phyloP scores from a whole-genome alignment of 2,329 filamentous ascomycete genomes.

The Pseudopithomyces chartarum region DNA sequence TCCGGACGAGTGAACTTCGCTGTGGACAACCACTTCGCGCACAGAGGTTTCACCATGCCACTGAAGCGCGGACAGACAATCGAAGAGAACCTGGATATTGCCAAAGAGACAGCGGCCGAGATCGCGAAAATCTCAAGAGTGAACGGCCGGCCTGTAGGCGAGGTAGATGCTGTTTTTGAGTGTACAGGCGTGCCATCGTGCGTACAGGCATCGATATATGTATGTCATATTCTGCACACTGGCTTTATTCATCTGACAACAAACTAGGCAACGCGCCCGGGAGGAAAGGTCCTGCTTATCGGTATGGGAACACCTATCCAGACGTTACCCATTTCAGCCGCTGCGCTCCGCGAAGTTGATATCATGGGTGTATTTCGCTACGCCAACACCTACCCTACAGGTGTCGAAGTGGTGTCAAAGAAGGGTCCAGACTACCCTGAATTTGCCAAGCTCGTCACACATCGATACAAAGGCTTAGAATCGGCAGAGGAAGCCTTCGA shows the following conservation, averaged over 20 bases:
- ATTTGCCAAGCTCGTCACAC: slow-evolving; percentile 74
- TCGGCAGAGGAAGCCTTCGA: slow-evolving; percentile 69
- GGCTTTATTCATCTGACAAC: slow-evolving; percentile 7
- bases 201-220: slow-evolving; percentile 76
- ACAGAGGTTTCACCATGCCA: slow-evolving; percentile 52
- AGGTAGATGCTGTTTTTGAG: slow-evolving; percentile 74
- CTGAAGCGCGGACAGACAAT: slow-evolving; percentile 52
- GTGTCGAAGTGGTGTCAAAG: slow-evolving; percentile 64
- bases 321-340: slow-evolving; percentile 73
- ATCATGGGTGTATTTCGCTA: slow-evolving; percentile 79
- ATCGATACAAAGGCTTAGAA: slow-evolving; percentile 69
- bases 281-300: slow-evolving; percentile 75
- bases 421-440: slow-evolving; percentile 59
- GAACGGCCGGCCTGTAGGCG: slow-evolving; percentile 48
- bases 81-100: slow-evolving; percentile 60
- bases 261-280: slow-evolving; percentile 62
- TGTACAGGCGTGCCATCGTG: slow-evolving; percentile 78
- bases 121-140: slow-evolving; percentile 45
- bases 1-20: slow-evolving; percentile 61
- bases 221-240: slow-evolving; percentile 30
- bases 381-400: slow-evolving; percentile 74
- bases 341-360: slow-evolving; percentile 75
- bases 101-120: slow-evolving; percentile 55
- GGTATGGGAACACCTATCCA: slow-evolving; percentile 81
- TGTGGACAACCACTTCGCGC: slow-evolving; percentile 54